A percentile compares a stretch with the other conserved stretches of the same genome.
Evolutionary conservation across 768 basidiomycete species (phyloP).

Genomic region (Xerocomellus dryophilus): DNA sequence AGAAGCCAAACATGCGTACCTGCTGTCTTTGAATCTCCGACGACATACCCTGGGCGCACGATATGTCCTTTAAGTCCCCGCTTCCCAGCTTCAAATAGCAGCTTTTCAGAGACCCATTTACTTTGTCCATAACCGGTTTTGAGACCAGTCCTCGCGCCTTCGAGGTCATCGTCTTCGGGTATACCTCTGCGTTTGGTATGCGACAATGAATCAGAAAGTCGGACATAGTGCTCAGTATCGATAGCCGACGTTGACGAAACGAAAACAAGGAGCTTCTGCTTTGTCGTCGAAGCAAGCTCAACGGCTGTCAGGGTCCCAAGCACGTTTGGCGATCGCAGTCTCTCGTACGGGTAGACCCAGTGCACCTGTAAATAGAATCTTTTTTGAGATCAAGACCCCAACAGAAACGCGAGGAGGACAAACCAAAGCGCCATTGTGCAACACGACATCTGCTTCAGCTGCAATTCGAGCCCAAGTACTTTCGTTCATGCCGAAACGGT

Average conservation of each 20-base stretch:
- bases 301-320: slow-evolving; percentile 82
- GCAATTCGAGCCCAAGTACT: slow-evolving; percentile 65
- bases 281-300: slow-evolving; percentile 68
- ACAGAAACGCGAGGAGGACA: slow-evolving; percentile 28
- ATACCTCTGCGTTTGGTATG: slow-evolving; percentile 57
- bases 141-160: slow-evolving; percentile 70
- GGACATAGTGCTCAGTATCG: slow-evolving; percentile 88
- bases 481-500: slow-evolving; percentile 67
- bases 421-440: slow-evolving; percentile 98
- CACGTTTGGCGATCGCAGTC: slow-evolving; percentile 90
- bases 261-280: slow-evolving; percentile 80
- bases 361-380: slow-evolving; percentile 63
- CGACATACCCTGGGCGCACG: slow-evolving; percentile 91
- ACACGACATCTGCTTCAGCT: slow-evolving; percentile 70
- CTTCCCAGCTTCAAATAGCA: slow-evolving; percentile 86
- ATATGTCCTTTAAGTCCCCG: slow-evolving; percentile 84
- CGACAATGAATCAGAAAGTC: slow-evolving; percentile 70
- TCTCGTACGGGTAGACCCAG: slow-evolving; percentile 98
- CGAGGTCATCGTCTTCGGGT: slow-evolving; percentile 84
- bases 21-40: slow-evolving; percentile 85
- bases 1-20: slow-evolving; percentile 45
- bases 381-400: background rate
- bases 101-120: slow-evolving; percentile 97
- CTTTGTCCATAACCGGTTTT: slow-evolving; percentile 95
- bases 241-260: slow-evolving; percentile 95